Evolutionary conservation across 805 yeast species (phyloP), one percentile per base, ranked within the genome.

Genomic region (Sporopachydermia quercuum): DNA sequence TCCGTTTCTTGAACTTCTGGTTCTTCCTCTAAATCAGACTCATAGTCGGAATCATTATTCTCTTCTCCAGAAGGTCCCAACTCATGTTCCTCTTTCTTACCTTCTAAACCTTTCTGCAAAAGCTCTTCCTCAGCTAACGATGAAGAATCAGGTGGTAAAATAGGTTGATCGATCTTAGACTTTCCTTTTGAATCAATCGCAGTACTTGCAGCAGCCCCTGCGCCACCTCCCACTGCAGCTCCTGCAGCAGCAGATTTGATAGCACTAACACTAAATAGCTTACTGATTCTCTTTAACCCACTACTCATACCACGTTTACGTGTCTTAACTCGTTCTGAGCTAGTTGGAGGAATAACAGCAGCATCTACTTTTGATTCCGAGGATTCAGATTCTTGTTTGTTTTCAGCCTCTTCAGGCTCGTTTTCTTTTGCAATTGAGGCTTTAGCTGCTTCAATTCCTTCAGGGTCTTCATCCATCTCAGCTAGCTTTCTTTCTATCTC

Each of bases 301-400:
- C n/a, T n/a, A n/a, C n/a, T n/a, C n/a, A n/a, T n/a, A n/a, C n/a
- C n/a, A n/a, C n/a, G n/a, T n/a, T n/a, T n/a, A n/a, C n/a, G n/a
- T n/a, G n/a, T n/a, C 13, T 8, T 23, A 23, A 23, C 11, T 8
- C 13, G 13, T 23, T 23, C 11, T 23, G 6, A 23, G 16, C 16
- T 35, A 4, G 42, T 45, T 3, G 57, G 49, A 1, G 56, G 59
- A n/a, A 56, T 40, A 11, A 47, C 43, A 3, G 55, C 36, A 37
- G 57, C 52, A 34, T 50, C 47, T 4, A 53, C 6, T n/a, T n/a
- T n/a, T n/a, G n/a, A n/a, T n/a, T n/a, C n/a, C n/a, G n/a, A n/a
- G n/a, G n/a, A n/a, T n/a, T n/a, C n/a, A n/a, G n/a, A n/a, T n/a
- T n/a, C n/a, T n/a, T n/a, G n/a, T n/a, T n/a, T n/a, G n/a, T n/a